Evolutionary conservation across 1,139 yeast genomes (phyloP).

Genomic region (Magnusiomyces suaveolens): DNA sequence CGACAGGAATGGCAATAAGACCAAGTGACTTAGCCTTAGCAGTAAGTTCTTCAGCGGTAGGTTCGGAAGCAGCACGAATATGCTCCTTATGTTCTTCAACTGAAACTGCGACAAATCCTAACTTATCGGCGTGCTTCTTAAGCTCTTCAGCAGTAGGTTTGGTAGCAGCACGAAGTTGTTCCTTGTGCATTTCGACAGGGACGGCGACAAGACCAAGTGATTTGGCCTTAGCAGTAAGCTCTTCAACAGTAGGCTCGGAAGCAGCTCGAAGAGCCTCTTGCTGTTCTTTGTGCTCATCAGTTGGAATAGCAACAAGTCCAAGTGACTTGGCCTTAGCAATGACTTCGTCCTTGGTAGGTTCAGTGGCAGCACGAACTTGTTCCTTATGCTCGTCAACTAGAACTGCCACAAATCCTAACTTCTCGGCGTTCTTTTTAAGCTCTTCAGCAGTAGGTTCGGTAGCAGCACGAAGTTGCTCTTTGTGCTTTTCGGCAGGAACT

Average conservation of each 20-base stretch:
- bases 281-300: slow-evolving; percentile 1
- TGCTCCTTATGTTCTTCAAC: slow-evolving; percentile 6
- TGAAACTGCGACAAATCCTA: slow-evolving; percentile 11
- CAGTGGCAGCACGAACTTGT: no score
- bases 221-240: no score
- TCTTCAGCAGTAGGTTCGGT: no score
- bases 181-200: no score
- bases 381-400: no score
- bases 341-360: no score
- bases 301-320: slow-evolving; percentile 8
- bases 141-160: slow-evolving; percentile 29
- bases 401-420: no score
- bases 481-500: no score
- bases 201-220: no score
- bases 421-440: no score
- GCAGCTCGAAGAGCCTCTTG: slow-evolving; percentile 17
- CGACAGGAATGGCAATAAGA: slow-evolving; percentile 25
- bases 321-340: slow-evolving; percentile 9
- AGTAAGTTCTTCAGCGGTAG: slow-evolving; percentile 23
- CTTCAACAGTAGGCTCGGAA: slow-evolving; percentile 17
- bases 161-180: no score
- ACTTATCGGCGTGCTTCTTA: slow-evolving; percentile 22
- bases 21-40: slow-evolving; percentile 27
- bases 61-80: slow-evolving; percentile 7
- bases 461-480: no score